Base-by-base conservation (phyloP, 2,329 filamentous ascomycete species). In the Colletotrichum sansevieriae region DNA sequence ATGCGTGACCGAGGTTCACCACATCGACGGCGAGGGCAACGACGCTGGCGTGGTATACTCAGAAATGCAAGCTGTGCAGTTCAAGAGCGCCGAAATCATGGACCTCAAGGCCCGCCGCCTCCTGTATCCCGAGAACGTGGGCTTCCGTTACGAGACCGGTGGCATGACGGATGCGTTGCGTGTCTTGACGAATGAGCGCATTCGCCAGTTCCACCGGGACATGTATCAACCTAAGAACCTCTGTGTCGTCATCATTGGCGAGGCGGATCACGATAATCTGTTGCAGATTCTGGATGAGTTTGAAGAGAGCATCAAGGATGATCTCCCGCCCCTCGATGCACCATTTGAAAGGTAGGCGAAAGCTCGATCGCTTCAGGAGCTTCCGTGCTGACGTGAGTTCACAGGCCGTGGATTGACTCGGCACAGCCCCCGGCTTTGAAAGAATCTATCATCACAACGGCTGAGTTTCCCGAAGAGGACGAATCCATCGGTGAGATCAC, bases 191-290 rank as follows among this genome's bases (percentile, higher is more conserved):
- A 90, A 94, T 2, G 92, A 98, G 60, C 90, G 94, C 44, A 99
- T 99, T 72, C 91, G 96, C n/a, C 89, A 91, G 67, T 99, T 98
- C 75, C 96, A 99, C 79, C 90, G 90, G 71, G 92, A 95, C 72
- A 98, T 99, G 95, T 99, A 99, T 76, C 95, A 98, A 78, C 96
- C 96, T 3, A 95, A 95, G 77, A 99, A 99, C 75, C 83, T 99
- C 68, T 97, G 95, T 72, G 83, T 99, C 33, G 88, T 98, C 29
- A 90, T 99, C 68, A 91, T 97, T n/a, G 96, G 96, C 49, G 94
- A 98, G 78, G 89, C 97, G 2, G 90, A 98, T 75, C 93, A 98
- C 76, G 82, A 88, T 0, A 87, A 97, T 74, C 86, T 99, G 66
- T 82, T 98, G 22, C 81, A 91, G 37, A 94, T 97, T 54, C 82